These are phyloP conservation scores for Chlorella sp. DNA, from an alignment of 139 green algal species.

Conservation along the genomic window DNA sequence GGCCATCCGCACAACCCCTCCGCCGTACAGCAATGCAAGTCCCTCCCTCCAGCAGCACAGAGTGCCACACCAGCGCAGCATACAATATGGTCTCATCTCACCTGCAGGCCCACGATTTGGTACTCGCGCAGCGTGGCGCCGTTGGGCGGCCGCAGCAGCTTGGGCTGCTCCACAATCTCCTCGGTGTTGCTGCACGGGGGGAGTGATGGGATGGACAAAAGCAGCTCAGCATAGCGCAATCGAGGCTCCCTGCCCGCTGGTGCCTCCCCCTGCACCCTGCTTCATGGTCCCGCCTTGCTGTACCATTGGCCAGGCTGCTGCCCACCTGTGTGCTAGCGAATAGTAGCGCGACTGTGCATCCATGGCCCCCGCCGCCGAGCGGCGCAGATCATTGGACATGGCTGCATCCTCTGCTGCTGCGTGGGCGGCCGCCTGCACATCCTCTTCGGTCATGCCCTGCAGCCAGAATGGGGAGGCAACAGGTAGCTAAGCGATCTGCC, in stretches of 20 bases:
- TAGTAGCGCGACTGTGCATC: constrained; percentile 82
- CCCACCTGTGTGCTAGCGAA: constrained; percentile 58
- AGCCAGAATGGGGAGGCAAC: too few relatives aligned
- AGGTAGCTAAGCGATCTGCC: not conserved
- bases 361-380: constrained; percentile 34
- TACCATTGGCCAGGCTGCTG: too few relatives aligned
- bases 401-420: constrained; percentile 68
- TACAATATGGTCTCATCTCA: not conserved
- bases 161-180: constrained; percentile 75
- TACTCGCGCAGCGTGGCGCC: constrained; percentile 89
- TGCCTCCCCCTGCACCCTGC: too few relatives aligned
- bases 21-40: too few relatives aligned
- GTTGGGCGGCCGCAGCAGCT: constrained; percentile 70
- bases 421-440: constrained; percentile 66
- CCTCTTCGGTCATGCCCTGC: constrained; percentile 74
- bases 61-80: too few relatives aligned
- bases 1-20: too few relatives aligned
- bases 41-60: too few relatives aligned
- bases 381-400: constrained; percentile 47
- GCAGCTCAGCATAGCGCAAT: too few relatives aligned
- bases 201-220: too few relatives aligned
- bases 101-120: constrained; percentile 88
- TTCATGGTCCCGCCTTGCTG: too few relatives aligned
- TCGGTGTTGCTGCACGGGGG: constrained; percentile 51
- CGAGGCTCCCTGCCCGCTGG: too few relatives aligned